A percentile compares a stretch with the other conserved stretches of the same genome.
These are phyloP conservation scores for Lipomyces yamanashiensis DNA, from an alignment of 805 yeast species.

Conservation along the genomic window DNA sequence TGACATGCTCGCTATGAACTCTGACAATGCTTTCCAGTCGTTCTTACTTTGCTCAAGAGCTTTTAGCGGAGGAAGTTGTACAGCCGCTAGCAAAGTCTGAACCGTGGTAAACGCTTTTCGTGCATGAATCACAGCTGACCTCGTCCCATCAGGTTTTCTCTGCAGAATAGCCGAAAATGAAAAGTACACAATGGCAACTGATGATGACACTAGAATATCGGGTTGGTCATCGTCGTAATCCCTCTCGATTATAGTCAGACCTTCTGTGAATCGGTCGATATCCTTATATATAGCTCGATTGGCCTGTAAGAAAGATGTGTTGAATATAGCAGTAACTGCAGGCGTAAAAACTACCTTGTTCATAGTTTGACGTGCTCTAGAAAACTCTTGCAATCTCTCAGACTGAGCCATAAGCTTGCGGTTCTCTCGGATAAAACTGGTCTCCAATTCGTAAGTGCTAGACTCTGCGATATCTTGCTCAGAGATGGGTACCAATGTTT, in stretches of 20 bases:
- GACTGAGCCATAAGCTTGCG: too few relatives aligned
- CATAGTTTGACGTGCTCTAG: neutral
- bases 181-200: slow-evolving; percentile 8
- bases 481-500: neutral
- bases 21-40: slow-evolving; percentile 18
- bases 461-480: too few relatives aligned
- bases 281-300: slow-evolving; percentile 10
- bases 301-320: slow-evolving; percentile 10
- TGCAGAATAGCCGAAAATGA: slow-evolving; percentile 14
- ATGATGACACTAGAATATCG: slow-evolving; percentile 19
- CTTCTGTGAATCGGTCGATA: neutral
- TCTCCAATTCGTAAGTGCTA: too few relatives aligned
- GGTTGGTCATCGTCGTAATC: slow-evolving; percentile 23
- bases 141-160: slow-evolving; percentile 11
- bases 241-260: slow-evolving; percentile 20
- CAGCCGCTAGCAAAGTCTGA: slow-evolving; percentile 8
- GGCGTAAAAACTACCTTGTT: slow-evolving; percentile 1
- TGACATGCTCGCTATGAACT: slow-evolving; percentile 13
- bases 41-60: slow-evolving; percentile 1
- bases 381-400: too few relatives aligned
- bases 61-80: neutral
- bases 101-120: neutral
- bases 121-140: slow-evolving; percentile 9
- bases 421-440: too few relatives aligned
- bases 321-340: slow-evolving; percentile 14